A percentile compares a stretch with the other conserved stretches of the same genome.
Evolutionary conservation across 805 yeast genomes (phyloP).

Genomic region (Starmerella vaccinii): DNA sequence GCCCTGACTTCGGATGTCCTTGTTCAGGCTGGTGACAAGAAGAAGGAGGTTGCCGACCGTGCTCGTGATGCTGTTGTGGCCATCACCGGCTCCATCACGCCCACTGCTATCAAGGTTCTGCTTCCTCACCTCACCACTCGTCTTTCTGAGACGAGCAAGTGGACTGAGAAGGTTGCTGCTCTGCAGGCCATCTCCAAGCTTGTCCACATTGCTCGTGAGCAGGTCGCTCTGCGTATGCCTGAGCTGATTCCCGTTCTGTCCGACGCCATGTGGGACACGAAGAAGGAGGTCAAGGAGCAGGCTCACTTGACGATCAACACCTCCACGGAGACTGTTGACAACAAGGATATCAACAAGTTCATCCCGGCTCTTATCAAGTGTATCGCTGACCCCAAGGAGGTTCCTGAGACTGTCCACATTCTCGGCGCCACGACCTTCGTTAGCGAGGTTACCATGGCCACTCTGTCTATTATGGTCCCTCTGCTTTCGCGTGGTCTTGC

Average conservation of each 20-base stretch:
- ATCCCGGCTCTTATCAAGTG: conserved; percentile 95
- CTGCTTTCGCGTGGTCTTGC: conserved; percentile 98
- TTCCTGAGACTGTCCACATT: conserved; percentile 96
- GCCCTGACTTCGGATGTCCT: conserved; percentile 57
- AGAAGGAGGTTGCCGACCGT: conserved; percentile 56
- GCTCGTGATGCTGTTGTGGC: conserved; percentile 72
- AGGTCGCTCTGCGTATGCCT: conserved; percentile 98
- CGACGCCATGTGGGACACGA: conserved; percentile 99
- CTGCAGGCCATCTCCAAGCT: conserved; percentile 74
- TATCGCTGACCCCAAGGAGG: conserved; percentile 93
- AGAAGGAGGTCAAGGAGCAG: conserved; percentile 92
- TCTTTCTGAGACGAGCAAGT: conserved; percentile 62
- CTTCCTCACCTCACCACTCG: conserved; percentile 68
- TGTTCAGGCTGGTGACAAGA: conserved; percentile 83
- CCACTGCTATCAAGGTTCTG: conserved; percentile 82
- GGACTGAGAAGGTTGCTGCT: conserved; percentile 96
- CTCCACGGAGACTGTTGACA: conserved; percentile 94
- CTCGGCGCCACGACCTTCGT: conserved; percentile 99
- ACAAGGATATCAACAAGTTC: conserved; percentile 99
- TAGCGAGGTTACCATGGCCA: conserved; percentile 98
- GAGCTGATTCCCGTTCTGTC: conserved; percentile 97
- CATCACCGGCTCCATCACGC: conserved; percentile 74
- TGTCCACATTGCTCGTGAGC: conserved; percentile 90
- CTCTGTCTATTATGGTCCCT: conserved; percentile 98
- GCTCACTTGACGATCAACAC: conserved; percentile 93